Conservation (phyloP, 352 stramenopile genomes). For the Pseudoperonospora humuli region DNA sequence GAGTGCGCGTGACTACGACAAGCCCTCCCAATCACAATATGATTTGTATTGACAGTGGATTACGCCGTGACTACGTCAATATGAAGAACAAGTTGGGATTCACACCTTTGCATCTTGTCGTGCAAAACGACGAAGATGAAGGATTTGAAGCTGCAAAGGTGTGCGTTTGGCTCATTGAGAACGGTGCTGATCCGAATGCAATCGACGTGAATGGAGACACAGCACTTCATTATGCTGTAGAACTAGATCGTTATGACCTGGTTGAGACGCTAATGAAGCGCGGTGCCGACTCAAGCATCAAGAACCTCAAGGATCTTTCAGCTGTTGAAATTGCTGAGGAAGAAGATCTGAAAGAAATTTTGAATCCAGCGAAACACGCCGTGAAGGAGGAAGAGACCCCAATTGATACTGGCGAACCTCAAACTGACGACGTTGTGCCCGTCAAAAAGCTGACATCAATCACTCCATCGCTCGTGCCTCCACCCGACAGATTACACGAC, state of each 20-base stretch:
- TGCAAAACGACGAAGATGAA: slow-evolving; percentile 86
- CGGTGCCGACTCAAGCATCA: slow-evolving; percentile 63
- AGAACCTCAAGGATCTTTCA: slow-evolving; percentile 62
- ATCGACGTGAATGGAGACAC: slow-evolving; percentile 79
- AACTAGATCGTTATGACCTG: slow-evolving; percentile 70
- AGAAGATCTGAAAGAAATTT: slow-evolving; percentile 70
- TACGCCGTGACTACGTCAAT: slow-evolving; percentile 80
- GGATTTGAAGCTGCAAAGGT: slow-evolving; percentile 85
- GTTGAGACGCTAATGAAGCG: slow-evolving; percentile 84
- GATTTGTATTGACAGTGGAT: slow-evolving; percentile 81
- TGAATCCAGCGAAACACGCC: slow-evolving; percentile 46
- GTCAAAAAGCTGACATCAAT: slow-evolving; percentile 16
- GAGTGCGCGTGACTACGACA: slow-evolving; percentile 67
- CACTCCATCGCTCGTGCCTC: slow-evolving; percentile 36
- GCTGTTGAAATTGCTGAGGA: slow-evolving; percentile 67
- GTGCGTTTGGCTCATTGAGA: slow-evolving; percentile 83
- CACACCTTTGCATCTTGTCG: slow-evolving; percentile 64
- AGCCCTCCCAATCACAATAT: slow-evolving; percentile 77
- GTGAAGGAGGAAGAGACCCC: slow-evolving; percentile 24
- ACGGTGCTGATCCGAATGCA: slow-evolving; percentile 71
- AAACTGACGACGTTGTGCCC: slow-evolving; percentile 16
- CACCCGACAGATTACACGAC: slow-evolving; percentile 48
- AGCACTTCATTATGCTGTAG: slow-evolving; percentile 79
- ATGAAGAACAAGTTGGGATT: slow-evolving; percentile 84
- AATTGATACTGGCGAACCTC: slow-evolving; percentile 13